Evolutionary conservation across 208 protist genomes (phyloP).

Genomic region (Trypanosoma brucei): DNA sequence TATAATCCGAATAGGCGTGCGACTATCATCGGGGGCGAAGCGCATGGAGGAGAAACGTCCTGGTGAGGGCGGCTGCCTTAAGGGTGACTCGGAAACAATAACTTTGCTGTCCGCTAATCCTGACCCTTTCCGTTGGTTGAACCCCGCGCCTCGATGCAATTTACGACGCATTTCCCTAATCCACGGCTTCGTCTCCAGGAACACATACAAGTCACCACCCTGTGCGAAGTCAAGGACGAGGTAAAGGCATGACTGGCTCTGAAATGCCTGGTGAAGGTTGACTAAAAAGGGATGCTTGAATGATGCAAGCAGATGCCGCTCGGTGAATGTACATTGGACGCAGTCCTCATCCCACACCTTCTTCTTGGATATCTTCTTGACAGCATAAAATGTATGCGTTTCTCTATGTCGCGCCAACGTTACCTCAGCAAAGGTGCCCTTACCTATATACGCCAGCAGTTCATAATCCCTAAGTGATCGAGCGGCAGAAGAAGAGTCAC

Average conservation of each 20-base stretch:
- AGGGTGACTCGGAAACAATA: not conserved
- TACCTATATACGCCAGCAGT: conserved; percentile 81
- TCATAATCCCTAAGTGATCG: conserved; percentile 82
- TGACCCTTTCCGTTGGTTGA: not conserved
- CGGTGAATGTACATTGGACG: conserved; percentile 80
- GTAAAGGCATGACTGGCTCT: conserved; percentile 79
- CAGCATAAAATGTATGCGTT: conserved; percentile 67
- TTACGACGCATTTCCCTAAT: conserved; percentile 44
- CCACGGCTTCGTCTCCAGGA: conserved; percentile 63
- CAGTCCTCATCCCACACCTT: conserved; percentile 76
- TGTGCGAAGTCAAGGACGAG: conserved; percentile 83
- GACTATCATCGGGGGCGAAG: conserved; percentile 41
- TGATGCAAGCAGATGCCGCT: conserved; percentile 73
- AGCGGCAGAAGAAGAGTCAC: conserved; percentile 42
- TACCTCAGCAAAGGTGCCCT: conserved; percentile 81
- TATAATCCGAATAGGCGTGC: conserved; percentile 67
- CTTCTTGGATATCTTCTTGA: conserved; percentile 87
- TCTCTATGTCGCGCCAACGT: conserved; percentile 68
- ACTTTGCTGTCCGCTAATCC: not conserved
- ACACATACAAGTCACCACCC: conserved; percentile 80
- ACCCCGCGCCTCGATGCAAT: conserved; percentile 33
- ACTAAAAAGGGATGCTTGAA: conserved; percentile 83
- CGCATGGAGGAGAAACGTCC: not conserved
- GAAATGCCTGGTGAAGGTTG: conserved; percentile 74
- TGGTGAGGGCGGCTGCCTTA: not conserved